Evolutionary conservation across 176 grass and related monocot species (phyloP).

Genomic region (Coix lacrymajobi): DNA sequence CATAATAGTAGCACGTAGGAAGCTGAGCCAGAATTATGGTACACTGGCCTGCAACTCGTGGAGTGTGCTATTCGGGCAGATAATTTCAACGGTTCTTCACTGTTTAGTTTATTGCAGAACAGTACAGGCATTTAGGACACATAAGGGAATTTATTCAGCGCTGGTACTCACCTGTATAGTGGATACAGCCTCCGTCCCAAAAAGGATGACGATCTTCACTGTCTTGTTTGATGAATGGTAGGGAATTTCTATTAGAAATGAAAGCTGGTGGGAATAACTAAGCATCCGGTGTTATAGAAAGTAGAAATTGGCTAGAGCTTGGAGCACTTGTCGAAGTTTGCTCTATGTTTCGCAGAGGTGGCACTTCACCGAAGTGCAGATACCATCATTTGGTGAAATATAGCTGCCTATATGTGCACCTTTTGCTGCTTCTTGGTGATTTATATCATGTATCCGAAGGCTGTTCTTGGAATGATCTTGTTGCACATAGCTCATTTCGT

Average conservation of each 20-base stretch:
- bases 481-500: not conserved
- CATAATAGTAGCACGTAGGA: too few species aligned
- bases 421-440: not conserved
- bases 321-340: not conserved
- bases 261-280: not conserved
- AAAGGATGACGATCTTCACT: too few species aligned
- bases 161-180: constrained; percentile 9
- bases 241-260: not conserved
- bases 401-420: not conserved
- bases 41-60: not conserved
- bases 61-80: not conserved
- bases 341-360: constrained; percentile 13
- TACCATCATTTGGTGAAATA: not conserved
- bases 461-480: not conserved
- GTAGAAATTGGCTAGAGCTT: not conserved
- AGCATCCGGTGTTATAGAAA: not conserved
- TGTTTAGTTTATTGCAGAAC: constrained; percentile 3
- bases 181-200: too few species aligned
- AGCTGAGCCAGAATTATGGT: not conserved
- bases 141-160: constrained; percentile 7
- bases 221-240: constrained; percentile 3
- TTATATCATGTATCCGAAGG: constrained; percentile 6
- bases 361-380: not conserved
- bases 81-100: constrained; percentile 12
- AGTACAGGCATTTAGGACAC: not conserved